Conservation (phyloP, 495 filamentous ascomycete species). For the Acidomyces sp. region DNA sequence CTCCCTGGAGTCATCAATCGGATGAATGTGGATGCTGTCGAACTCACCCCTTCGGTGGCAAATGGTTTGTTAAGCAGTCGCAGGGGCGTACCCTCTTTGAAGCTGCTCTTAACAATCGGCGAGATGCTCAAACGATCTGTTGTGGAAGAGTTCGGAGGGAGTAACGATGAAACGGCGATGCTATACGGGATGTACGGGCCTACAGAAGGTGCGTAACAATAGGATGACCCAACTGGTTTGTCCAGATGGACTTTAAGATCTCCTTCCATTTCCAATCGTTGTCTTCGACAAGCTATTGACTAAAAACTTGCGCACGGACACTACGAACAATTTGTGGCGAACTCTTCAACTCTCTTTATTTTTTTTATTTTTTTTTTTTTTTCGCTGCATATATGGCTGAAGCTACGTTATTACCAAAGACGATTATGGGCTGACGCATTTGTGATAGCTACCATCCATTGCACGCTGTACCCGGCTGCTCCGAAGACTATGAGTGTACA, state of each 20-base stretch:
- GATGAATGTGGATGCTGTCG: slow-evolving; percentile 63
- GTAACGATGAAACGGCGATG: slow-evolving; percentile 31
- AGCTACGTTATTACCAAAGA: background rate
- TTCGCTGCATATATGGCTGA: too few relatives aligned
- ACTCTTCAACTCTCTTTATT: too few relatives aligned
- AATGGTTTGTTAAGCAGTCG: slow-evolving; percentile 51
- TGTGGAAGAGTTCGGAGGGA: slow-evolving; percentile 55
- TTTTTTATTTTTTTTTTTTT: too few relatives aligned
- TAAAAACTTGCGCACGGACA: too few relatives aligned
- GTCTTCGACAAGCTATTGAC: too few relatives aligned
- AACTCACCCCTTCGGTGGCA: slow-evolving; percentile 72
- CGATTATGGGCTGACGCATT: too few relatives aligned
- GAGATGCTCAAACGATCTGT: slow-evolving; percentile 70
- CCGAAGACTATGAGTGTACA: slow-evolving; percentile 37
- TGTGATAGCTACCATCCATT: slow-evolving; percentile 70
- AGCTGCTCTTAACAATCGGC: slow-evolving; percentile 63
- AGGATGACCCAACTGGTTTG: too few relatives aligned
- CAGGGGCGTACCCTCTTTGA: slow-evolving; percentile 45
- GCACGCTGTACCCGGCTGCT: slow-evolving; percentile 43
- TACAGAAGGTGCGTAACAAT: too few relatives aligned
- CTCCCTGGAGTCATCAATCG: slow-evolving; percentile 47
- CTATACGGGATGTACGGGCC: slow-evolving; percentile 82
- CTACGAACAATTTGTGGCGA: too few relatives aligned
- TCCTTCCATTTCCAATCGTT: too few relatives aligned
- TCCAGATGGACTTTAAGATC: too few relatives aligned